Percentiles rank a stretch among this genome's conserved stretches.
Evolutionary conservation across 176 grass and related monocot genomes (phyloP).

Genomic region (Oryza punctata): DNA sequence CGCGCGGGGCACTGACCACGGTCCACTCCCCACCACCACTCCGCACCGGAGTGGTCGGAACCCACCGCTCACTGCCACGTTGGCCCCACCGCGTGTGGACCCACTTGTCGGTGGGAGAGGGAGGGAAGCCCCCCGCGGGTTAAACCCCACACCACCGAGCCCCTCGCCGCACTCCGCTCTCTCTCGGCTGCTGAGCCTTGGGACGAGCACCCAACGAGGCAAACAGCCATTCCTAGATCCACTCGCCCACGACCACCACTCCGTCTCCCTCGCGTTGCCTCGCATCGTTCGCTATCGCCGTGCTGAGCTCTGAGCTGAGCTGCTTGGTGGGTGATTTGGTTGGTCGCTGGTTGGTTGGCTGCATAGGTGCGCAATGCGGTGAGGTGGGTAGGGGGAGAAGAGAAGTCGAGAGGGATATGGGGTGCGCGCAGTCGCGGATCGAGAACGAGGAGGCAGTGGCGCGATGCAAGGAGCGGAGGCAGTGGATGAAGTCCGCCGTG

Average conservation of each 20-base stretch:
- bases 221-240: conserved; percentile 42
- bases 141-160: conserved; percentile 17
- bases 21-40: background rate
- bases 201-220: conserved; percentile 10
- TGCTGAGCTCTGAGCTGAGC: background rate
- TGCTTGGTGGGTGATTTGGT: background rate
- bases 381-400: background rate
- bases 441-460: conserved; percentile 91
- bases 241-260: conserved; percentile 29
- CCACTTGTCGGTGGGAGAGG: background rate
- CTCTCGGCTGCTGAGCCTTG: conserved; percentile 38
- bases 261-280: background rate
- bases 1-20: conserved; percentile 42
- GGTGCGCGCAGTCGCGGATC: conserved; percentile 94
- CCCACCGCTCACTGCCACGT: background rate
- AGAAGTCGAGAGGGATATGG: conserved; percentile 40
- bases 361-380: conserved; percentile 40
- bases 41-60: background rate
- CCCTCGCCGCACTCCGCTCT: conserved; percentile 29
- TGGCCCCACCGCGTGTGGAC: rapidly evolving
- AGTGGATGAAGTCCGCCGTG: conserved; percentile 77
- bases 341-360: background rate
- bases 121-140: background rate
- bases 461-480: conserved; percentile 85
- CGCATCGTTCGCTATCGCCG: too few relatives aligned